phyloP scores from a whole-genome alignment of 176 grass and related monocot genomes.

The Hsuehochloa calcarea region DNA sequence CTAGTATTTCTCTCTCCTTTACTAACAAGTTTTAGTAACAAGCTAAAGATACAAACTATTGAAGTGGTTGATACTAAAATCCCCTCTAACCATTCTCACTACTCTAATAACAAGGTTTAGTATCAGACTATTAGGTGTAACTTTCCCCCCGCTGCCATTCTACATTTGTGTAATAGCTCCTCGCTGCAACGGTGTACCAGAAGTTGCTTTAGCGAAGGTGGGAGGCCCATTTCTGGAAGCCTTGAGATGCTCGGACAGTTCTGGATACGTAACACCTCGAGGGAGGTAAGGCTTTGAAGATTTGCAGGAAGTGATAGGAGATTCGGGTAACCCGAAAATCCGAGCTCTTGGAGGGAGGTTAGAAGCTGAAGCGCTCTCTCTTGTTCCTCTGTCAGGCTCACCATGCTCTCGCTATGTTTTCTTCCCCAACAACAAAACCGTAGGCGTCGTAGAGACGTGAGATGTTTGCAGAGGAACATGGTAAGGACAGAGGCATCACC shows the following conservation, averaged over 20 bases:
- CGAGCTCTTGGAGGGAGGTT: not conserved
- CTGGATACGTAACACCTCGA: not conserved
- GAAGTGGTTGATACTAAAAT: no score
- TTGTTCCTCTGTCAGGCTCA: constrained; percentile 10
- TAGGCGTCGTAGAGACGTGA: not conserved
- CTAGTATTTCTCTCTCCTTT: no score
- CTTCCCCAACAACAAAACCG: accelerated
- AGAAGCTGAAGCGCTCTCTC: constrained; percentile 10
- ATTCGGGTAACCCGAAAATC: not conserved
- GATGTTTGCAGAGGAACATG: not conserved
- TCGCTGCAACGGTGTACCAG: not conserved
- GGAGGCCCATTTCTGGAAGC: constrained; percentile 9
- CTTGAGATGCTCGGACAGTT: not conserved
- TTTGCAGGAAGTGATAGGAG: constrained; percentile 21
- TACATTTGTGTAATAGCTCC: not conserved
- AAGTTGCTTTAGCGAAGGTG: not conserved
- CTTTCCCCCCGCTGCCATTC: not conserved
- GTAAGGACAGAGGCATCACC: not conserved
- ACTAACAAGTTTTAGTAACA: no score
- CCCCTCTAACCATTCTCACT: no score
- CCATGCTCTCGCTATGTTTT: not conserved
- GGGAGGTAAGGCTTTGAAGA: constrained; percentile 14
- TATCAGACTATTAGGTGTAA: not conserved
- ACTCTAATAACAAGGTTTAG: no score
- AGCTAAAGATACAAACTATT: no score